These are phyloP conservation scores for Penicillium waksmanii DNA, from an alignment of 495 filamentous ascomycete species.

Conservation along the genomic window DNA sequence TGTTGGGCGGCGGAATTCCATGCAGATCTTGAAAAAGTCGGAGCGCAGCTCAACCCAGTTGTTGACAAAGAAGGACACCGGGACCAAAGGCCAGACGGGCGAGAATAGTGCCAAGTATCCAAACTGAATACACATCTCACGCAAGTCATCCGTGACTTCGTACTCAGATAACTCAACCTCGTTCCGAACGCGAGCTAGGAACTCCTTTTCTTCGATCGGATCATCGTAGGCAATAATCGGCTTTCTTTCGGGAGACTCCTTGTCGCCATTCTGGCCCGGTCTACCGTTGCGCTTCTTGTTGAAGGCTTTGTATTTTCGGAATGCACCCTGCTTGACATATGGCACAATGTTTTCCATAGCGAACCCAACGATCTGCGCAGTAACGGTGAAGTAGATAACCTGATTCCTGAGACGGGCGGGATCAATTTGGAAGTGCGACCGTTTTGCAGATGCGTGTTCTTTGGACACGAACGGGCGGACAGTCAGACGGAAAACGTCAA, in stretches of 20 bases:
- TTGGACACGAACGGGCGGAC: constrained; percentile 74
- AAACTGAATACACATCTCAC: constrained; percentile 96
- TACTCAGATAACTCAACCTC: constrained; percentile 87
- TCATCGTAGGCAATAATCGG: constrained; percentile 45
- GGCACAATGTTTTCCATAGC: constrained; percentile 87
- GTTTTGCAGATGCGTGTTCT: constrained; percentile 63
- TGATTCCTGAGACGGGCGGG: constrained; percentile 84
- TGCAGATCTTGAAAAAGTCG: constrained; percentile 92
- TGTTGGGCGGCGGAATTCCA: constrained; percentile 84
- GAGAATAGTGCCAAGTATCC: constrained; percentile 95
- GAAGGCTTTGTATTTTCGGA: constrained; percentile 71
- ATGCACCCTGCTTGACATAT: constrained; percentile 73
- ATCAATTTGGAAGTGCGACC: constrained; percentile 76
- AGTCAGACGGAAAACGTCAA: constrained; percentile 83
- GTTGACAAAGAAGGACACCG: constrained; percentile 87
- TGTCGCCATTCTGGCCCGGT: constrained; percentile 28
- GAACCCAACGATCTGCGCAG: constrained; percentile 88
- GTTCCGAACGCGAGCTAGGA: constrained; percentile 78
- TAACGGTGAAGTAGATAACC: constrained; percentile 96
- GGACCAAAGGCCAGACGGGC: constrained; percentile 88
- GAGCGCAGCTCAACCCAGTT: constrained; percentile 96
- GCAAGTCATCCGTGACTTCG: constrained; percentile 83
- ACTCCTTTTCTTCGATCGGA: constrained; percentile 71
- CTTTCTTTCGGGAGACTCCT: constrained; percentile 31
- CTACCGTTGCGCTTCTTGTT: constrained; percentile 38